Evolutionary conservation across 345 rosid species (phyloP), one percentile per base, ranked within the genome.

Genomic region (Physaria fendleri): DNA sequence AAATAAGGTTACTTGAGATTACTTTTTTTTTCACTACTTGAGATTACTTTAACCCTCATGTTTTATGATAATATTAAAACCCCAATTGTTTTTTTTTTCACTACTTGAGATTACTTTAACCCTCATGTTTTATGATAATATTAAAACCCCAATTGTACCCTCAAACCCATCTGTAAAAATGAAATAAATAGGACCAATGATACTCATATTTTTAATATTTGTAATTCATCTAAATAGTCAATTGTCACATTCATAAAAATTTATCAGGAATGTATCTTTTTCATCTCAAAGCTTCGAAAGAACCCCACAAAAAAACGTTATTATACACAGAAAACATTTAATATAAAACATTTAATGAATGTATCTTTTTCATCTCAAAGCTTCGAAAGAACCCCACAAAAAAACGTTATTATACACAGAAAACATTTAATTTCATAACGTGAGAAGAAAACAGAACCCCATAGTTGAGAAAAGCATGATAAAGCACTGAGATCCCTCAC

Each of bases 401-500:
- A 23, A 42, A 16, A 33, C 44, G 14, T 42, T 22, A 51, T 52
- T 22, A 52, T 53, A 25, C 43, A 34, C 43, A 29, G 43, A 37
- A 25, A 43, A 43, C 62, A 34, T 33, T 23, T 53, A 5, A 60
- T 24, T 24, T 27, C 16, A 44, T 34, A 65, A 62, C 45, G 37
- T 42, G 69, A 43, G 20, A 53, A 53, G 34, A 53, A 37, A 42
- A 53, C 11, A 29, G 23, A 49, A 7, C 11, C 11, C 22, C 47
- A 14, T 41, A 16, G n/a, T 50, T 20, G 49, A 41, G 40, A 6
- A 51, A 52, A 64, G 23, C 48, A 25, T 64, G 55, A 44, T 56
- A 51, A 57, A 56, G 64, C 71, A 56, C 25, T 56, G 25, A 47
- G 25, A 39, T 48, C 22, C 25, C 62, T 34, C 30, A 20, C 39